phyloP scores from a whole-genome alignment of 768 basidiomycete species.

The Pisolithus sp. region DNA sequence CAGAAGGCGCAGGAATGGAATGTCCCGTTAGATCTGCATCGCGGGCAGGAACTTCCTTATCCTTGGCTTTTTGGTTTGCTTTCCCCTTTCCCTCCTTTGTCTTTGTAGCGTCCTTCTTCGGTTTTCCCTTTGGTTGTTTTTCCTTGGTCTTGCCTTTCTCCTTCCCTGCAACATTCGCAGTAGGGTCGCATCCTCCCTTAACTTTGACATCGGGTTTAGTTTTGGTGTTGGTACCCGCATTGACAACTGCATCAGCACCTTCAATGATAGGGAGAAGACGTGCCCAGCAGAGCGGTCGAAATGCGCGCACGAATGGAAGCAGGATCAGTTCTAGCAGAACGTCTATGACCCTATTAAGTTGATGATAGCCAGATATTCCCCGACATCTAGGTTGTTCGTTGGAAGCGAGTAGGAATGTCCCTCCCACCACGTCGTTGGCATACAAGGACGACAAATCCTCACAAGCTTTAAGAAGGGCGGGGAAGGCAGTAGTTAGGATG shows the following conservation, averaged over 20 bases:
- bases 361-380: background rate
- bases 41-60: background rate
- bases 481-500: constrained; percentile 17
- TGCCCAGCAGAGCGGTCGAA: constrained; percentile 15
- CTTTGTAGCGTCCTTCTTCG: background rate
- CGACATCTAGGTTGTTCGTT: background rate
- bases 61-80: background rate
- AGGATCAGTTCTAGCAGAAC: background rate
- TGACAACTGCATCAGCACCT: background rate
- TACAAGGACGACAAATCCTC: background rate
- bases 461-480: constrained; percentile 5
- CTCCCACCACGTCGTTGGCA: background rate
- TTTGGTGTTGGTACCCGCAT: too few relatives aligned
- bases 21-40: too few relatives aligned
- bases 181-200: too few relatives aligned
- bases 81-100: background rate
- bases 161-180: constrained; percentile 1
- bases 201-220: too few relatives aligned
- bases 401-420: too few relatives aligned
- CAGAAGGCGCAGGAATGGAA: background rate
- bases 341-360: background rate
- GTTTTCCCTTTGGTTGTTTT: background rate
- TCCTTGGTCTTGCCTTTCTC: constrained; percentile 1
- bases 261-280: constrained; percentile 9
- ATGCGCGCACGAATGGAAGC: background rate